phyloP scores from a whole-genome alignment of 352 stramenopile species.

The Phytophthora chlamydospora region DNA sequence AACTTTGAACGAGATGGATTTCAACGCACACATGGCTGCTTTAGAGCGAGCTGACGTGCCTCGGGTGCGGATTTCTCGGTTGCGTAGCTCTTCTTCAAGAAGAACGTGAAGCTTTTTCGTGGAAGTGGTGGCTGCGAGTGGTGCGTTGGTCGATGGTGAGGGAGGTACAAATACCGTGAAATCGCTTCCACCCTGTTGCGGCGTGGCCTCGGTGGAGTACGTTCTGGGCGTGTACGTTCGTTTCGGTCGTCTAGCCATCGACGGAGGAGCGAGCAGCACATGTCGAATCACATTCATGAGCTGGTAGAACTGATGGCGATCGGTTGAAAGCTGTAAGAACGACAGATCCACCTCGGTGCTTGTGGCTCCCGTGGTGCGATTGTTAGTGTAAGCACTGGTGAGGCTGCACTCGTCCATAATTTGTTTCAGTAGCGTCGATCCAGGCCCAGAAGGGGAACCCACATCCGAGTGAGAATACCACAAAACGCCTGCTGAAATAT shows the following conservation, averaged over 20 bases:
- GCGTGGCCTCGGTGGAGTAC: slow-evolving; percentile 13
- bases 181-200: slow-evolving; percentile 37
- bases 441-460: slow-evolving; percentile 13
- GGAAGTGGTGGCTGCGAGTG: slow-evolving; percentile 16
- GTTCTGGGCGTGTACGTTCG: slow-evolving; percentile 25
- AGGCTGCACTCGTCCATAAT: slow-evolving; percentile 85
- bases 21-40: slow-evolving; percentile 44
- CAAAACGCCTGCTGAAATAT: slow-evolving; percentile 69
- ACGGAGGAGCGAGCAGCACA: slow-evolving; percentile 75
- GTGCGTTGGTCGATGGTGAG: slow-evolving; percentile 25
- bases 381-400: slow-evolving; percentile 61
- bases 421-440: slow-evolving; percentile 61
- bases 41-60: slow-evolving; percentile 37
- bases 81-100: slow-evolving; percentile 73
- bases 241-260: slow-evolving; percentile 37
- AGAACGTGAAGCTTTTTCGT: slow-evolving; percentile 67
- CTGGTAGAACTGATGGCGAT: slow-evolving; percentile 86
- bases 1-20: slow-evolving; percentile 74
- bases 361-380: slow-evolving; percentile 45
- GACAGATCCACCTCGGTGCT: slow-evolving; percentile 70
- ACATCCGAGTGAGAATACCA: slow-evolving; percentile 64
- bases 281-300: slow-evolving; percentile 78
- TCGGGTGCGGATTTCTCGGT: slow-evolving; percentile 57
- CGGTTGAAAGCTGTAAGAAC: slow-evolving; percentile 71
- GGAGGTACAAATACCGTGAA: slow-evolving; percentile 33